Evolutionary conservation across 1,284 basidiomycete species (phyloP).

Genomic region (Cryptococcus wingfieldii): DNA sequence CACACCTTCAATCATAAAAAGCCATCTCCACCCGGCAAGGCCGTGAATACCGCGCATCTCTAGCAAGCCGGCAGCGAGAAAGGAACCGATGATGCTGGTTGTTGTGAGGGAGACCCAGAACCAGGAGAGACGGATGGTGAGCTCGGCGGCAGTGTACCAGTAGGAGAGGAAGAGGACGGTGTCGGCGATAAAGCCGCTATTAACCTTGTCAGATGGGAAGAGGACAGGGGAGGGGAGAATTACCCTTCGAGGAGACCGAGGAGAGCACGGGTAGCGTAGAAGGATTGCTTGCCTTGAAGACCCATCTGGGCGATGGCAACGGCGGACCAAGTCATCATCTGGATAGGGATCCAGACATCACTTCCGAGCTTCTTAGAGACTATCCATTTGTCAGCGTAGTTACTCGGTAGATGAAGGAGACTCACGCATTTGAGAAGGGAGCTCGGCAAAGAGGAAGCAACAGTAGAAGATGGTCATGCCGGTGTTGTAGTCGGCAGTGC

Average conservation of each 20-base stretch:
- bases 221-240: not conserved
- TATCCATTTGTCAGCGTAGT: conserved; percentile 1
- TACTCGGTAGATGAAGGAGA: not conserved
- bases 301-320: conserved; percentile 35
- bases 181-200: conserved; percentile 47
- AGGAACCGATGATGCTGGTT: conserved; percentile 30
- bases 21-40: conserved; percentile 40
- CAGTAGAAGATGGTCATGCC: conserved; percentile 30
- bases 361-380: conserved; percentile 48
- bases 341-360: conserved; percentile 46
- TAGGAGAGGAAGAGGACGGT: conserved; percentile 22
- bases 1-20: conserved; percentile 20
- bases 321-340: conserved; percentile 45
- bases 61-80: conserved; percentile 44
- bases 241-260: conserved; percentile 44
- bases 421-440: conserved; percentile 40
- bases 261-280: conserved; percentile 40
- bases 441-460: conserved; percentile 30
- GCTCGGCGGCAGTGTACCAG: conserved; percentile 24
- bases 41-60: conserved; percentile 35
- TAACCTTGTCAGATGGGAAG: not conserved
- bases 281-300: conserved; percentile 27
- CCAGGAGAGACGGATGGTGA: conserved; percentile 44
- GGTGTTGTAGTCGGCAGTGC: conserved; percentile 45
- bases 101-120: conserved; percentile 43